These are phyloP conservation scores for Boletus fagicola DNA, from an alignment of 768 basidiomycete species.

Conservation along the genomic window DNA sequence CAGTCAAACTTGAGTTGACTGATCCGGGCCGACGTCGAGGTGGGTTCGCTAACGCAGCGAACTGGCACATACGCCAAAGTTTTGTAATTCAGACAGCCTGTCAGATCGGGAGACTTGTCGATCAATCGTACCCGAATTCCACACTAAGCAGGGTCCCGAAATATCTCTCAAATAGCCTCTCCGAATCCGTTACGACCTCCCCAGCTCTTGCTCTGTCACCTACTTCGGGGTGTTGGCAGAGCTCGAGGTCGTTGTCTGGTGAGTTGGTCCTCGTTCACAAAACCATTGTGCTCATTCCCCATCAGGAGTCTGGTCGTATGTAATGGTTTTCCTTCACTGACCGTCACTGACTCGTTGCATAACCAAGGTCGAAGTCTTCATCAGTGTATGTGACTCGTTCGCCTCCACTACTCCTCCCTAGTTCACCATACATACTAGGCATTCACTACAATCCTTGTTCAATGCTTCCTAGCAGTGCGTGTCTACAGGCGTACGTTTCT, in stretches of 20 bases:
- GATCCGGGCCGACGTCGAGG: too few species aligned
- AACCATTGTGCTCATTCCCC: background rate
- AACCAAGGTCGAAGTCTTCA: conserved; percentile 46
- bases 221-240: conserved; percentile 33
- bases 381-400: conserved; percentile 37
- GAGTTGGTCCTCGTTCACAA: conserved; percentile 16
- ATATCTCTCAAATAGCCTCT: conserved; percentile 1
- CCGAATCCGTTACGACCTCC: background rate
- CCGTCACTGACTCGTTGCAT: conserved; percentile 4
- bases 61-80: background rate
- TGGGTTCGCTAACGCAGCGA: background rate
- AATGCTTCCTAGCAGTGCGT: conserved; percentile 52
- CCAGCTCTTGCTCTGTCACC: conserved; percentile 26
- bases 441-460: conserved; percentile 50
- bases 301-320: conserved; percentile 25
- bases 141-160: background rate
- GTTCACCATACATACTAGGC: conserved; percentile 18
- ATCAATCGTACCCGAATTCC: background rate
- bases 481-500: conserved; percentile 49
- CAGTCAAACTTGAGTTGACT: background rate
- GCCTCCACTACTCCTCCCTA: background rate
- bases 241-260: conserved; percentile 43
- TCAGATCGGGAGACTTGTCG: background rate
- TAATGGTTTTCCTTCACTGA: background rate
- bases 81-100: background rate